Evolutionary conservation across 1,139 yeast species (phyloP).

Genomic region (Magnusiomyces paraingens): DNA sequence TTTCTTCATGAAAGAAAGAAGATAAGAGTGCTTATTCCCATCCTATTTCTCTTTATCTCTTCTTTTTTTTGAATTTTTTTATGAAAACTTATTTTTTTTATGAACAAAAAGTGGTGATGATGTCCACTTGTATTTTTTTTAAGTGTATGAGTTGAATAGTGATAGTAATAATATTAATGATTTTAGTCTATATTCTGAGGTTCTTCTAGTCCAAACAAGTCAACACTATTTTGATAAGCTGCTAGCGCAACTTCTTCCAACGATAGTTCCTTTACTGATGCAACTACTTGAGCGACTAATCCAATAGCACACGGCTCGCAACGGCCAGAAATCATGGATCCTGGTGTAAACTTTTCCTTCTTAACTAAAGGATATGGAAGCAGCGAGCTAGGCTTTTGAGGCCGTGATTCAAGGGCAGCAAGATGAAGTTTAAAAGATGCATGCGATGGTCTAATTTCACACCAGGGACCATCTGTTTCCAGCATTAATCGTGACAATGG

Average conservation of each 20-base stretch:
- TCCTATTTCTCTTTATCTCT: too few species aligned
- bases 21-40: too few species aligned
- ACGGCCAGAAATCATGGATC: constrained; percentile 66
- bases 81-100: too few species aligned
- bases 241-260: constrained; percentile 50
- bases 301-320: constrained; percentile 89
- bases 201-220: constrained; percentile 42
- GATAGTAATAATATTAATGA: too few species aligned
- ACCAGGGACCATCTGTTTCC: constrained; percentile 99
- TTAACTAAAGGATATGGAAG: constrained; percentile 60
- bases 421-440: constrained; percentile 50
- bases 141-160: too few species aligned
- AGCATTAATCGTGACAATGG: constrained; percentile 68
- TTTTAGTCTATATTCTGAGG: too few species aligned
- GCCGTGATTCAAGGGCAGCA: constrained; percentile 41
- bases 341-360: constrained; percentile 47
- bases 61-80: too few species aligned
- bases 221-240: constrained; percentile 59
- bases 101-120: too few species aligned
- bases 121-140: too few species aligned
- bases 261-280: constrained; percentile 48
- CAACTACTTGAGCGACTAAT: constrained; percentile 71
- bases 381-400: constrained; percentile 23
- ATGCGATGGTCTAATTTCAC: constrained; percentile 82
- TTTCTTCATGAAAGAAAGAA: too few species aligned